phyloP scores from a whole-genome alignment of 2,329 filamentous ascomycete genomes.

The Tothia fuscella region DNA sequence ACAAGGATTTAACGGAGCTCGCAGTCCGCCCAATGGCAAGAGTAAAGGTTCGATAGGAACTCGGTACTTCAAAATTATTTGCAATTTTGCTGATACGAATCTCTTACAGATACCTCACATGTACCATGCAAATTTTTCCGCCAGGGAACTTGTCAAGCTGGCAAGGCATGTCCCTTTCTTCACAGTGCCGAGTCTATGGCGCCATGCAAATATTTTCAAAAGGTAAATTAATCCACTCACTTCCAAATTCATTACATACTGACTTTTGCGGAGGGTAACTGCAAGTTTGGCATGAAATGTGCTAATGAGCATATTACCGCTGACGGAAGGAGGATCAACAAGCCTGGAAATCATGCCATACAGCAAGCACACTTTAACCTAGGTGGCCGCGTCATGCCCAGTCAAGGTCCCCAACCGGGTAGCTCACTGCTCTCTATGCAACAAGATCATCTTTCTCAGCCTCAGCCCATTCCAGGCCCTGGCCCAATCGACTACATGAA shows the following conservation, averaged over 20 bases:
- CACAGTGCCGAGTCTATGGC: slow-evolving; percentile 81
- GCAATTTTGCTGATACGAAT: slow-evolving; percentile 10
- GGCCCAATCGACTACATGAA: slow-evolving; percentile 6
- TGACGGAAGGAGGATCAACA: slow-evolving; percentile 83
- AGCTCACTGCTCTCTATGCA: slow-evolving; percentile 58
- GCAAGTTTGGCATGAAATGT: slow-evolving; percentile 97
- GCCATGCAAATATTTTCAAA: slow-evolving; percentile 96
- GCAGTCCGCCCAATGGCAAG: slow-evolving; percentile 9
- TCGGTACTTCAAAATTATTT: neutral
- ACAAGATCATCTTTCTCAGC: slow-evolving; percentile 32
- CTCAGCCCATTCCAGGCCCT: slow-evolving; percentile 5
- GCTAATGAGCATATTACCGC: slow-evolving; percentile 92
- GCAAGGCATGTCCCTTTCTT: slow-evolving; percentile 89
- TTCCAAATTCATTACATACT: neutral
- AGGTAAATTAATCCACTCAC: slow-evolving; percentile 47
- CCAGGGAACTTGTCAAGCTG: slow-evolving; percentile 90
- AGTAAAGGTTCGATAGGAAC: neutral
- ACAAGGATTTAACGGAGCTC: slow-evolving; percentile 5
- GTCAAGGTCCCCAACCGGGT: slow-evolving; percentile 50
- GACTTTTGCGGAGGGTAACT: slow-evolving; percentile 60
- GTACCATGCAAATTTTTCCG: slow-evolving; percentile 99
- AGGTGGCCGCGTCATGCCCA: slow-evolving; percentile 55
- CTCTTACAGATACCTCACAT: slow-evolving; percentile 48
- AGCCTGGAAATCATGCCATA: slow-evolving; percentile 39
- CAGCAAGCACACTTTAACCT: slow-evolving; percentile 50